Evolutionary conservation across 371 early-diverging fungal species (phyloP).

Genomic region (Mucor plumbeus): DNA sequence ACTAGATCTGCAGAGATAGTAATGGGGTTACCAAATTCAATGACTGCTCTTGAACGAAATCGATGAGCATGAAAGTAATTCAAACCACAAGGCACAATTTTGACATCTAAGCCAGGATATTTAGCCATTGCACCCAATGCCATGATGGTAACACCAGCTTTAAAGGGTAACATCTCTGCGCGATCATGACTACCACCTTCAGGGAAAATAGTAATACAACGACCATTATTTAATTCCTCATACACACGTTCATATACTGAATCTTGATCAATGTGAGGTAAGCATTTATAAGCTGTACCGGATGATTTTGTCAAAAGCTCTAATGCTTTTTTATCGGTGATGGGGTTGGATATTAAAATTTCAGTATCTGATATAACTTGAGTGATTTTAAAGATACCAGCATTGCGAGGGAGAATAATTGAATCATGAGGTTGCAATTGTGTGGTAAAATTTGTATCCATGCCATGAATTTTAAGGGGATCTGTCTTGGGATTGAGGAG

Average conservation of each 20-base stretch:
- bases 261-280: constrained; percentile 90
- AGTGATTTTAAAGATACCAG: constrained; percentile 62
- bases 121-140: constrained; percentile 94
- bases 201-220: constrained; percentile 96
- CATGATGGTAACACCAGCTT: constrained; percentile 89
- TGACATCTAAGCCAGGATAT: constrained; percentile 86
- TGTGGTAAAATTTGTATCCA: constrained; percentile 71
- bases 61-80: constrained; percentile 97
- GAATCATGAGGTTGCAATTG: constrained; percentile 64
- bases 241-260: constrained; percentile 85
- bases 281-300: constrained; percentile 75
- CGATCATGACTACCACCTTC: constrained; percentile 98
- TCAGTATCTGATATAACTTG: constrained; percentile 85
- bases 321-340: constrained; percentile 71
- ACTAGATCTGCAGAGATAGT: constrained; percentile 80
- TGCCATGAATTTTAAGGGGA: constrained; percentile 71
- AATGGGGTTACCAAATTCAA: constrained; percentile 95
- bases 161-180: constrained; percentile 75
- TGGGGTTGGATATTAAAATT: constrained; percentile 61
- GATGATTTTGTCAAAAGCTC: constrained; percentile 61
- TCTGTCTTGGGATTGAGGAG: constrained; percentile 67
- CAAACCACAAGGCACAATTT: constrained; percentile 92
- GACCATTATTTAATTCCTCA: constrained; percentile 76
- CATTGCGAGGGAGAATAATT: constrained; percentile 64
- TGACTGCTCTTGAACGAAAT: constrained; percentile 95